Conservation (phyloP, 2,329 filamentous ascomycete genomes). For the Ascochyta koolunga region DNA sequence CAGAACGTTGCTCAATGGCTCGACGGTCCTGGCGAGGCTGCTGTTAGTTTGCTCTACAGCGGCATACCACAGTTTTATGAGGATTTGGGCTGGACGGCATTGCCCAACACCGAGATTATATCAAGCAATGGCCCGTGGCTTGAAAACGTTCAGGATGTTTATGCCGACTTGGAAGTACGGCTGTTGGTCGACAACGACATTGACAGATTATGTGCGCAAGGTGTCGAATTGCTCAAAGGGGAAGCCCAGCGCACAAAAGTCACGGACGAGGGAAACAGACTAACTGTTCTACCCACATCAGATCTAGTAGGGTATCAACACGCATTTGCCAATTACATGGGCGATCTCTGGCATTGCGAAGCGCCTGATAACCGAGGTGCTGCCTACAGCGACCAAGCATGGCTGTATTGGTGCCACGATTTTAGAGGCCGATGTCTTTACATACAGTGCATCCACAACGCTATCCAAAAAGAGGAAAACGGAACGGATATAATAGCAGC, state of each 20-base stretch:
- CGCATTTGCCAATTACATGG: slow-evolving; percentile 6
- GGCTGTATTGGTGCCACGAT: slow-evolving; percentile 11
- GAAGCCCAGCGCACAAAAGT: not conserved
- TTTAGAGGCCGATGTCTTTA: slow-evolving; percentile 5
- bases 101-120: not conserved
- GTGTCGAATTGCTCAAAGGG: not conserved
- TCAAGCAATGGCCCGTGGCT: slow-evolving; percentile 3
- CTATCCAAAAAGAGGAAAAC: not conserved
- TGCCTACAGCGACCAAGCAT: not conserved
- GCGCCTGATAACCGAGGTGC: not conserved
- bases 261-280: not conserved
- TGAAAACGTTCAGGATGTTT: not conserved
- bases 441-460: slow-evolving; percentile 3
- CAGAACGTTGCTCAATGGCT: slow-evolving; percentile 5
- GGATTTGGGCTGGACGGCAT: not conserved
- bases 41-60: slow-evolving; percentile 11
- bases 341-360: not conserved
- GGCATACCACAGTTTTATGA: slow-evolving; percentile 3
- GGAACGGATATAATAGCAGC: not conserved
- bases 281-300: not conserved
- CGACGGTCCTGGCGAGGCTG: not conserved
- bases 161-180: not conserved
- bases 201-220: not conserved
- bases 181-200: not conserved
- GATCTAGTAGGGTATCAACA: slow-evolving; percentile 7